Base-by-base conservation (phyloP, 768 basidiomycete genomes). In the Phylloporus sp. region DNA sequence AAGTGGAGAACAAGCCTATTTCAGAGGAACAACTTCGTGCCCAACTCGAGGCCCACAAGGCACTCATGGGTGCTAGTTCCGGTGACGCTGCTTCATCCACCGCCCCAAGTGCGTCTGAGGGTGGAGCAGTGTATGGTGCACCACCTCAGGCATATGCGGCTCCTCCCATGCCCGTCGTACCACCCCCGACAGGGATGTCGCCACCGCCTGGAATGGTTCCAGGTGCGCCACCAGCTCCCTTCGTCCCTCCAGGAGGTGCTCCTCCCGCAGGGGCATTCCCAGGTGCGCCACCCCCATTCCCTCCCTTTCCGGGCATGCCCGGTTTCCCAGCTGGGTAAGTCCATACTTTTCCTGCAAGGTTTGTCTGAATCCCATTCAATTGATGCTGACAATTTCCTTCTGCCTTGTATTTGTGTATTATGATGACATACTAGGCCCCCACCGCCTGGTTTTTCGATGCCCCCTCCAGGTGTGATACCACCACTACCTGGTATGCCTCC, bases 31-130 rank as follows among this genome's bases (percentile, higher is more conserved):
- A 98, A 58, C 76, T 97, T 15, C 80, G 78, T 50, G 82, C 84
- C 0, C 90, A 94, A 64, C 77, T 98, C 4, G 83, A 81, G 44
- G 88, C 90, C 2, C 95, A 98, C 68, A 91, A 85, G 64, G 86
- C 86, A 7, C 76, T 98, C 35, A 97, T 99, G 95, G 86, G 88
- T 21, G 76, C 70, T 8, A 70, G 52, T 39, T 55, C 77, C 6
- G 52, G 62, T 9, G 57, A 73, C 8, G 63, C 69, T 18, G 54
- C 66, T 13, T 38, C 53, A 17, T 40, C 66, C 10, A 54, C 69
- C 13, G 58, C 72, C 2, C 59, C 70, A 10, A 74, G 73, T 39
- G 60, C 71, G 11, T 70, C 61, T 0, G 61, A 61, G 15, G 47
- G 69, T 53, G 62, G 78, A 28, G 78, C 74, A 5, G 87, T 91